Base-by-base conservation (phyloP, 176 grass and related monocot genomes). In the Cenchrus fungigraminus region DNA sequence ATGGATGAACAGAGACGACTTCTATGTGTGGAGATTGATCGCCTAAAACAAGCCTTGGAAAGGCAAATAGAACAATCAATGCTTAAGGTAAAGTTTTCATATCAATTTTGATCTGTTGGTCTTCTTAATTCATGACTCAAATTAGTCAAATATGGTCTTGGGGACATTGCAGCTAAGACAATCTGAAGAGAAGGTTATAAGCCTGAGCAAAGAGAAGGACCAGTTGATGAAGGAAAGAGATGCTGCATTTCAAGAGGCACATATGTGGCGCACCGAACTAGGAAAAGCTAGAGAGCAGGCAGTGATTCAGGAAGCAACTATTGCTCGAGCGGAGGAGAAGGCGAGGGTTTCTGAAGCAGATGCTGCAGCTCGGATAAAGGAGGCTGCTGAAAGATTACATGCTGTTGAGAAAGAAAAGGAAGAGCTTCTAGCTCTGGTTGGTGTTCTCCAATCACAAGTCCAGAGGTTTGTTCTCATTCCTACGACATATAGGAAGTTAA, bases 281-380 rank as follows among this genome's bases (percentile, higher is more conserved):
- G 97, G 90, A 62, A 99, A 99, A 79, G 97, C 97, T 80, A 91
- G 90, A 86, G 97, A 96, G 81, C 97, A 90, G 77, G 90, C 90
- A 29, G 91, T 94, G 69, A 89, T 99, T 84, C 86, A 96, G 61
- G 91, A 99, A 92, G 97, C 94, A 86, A 87, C 88, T 79, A 89
- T 99, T 85, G 65, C 91, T 25, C 89, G 87, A 62, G 94, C 97
- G 25, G 94, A 99, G 57, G 97, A 97, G 76, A 94, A 88, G 76
- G 91, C 89, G 83, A 94, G 90, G 78, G 71, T 86, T 60, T 91
- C 91, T 52, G 97, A 92, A 85, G 71, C 84, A 46, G 84, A 87
- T 71, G 90, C 97, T 57, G 86, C 88, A n/a, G 79, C 72, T 75
- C 82, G 81, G 89, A 88, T 91, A 29, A 96, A 84, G 32, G 88